These are phyloP conservation scores for Glycine soja DNA, from an alignment of 306 rosid species.

Conservation along the genomic window DNA sequence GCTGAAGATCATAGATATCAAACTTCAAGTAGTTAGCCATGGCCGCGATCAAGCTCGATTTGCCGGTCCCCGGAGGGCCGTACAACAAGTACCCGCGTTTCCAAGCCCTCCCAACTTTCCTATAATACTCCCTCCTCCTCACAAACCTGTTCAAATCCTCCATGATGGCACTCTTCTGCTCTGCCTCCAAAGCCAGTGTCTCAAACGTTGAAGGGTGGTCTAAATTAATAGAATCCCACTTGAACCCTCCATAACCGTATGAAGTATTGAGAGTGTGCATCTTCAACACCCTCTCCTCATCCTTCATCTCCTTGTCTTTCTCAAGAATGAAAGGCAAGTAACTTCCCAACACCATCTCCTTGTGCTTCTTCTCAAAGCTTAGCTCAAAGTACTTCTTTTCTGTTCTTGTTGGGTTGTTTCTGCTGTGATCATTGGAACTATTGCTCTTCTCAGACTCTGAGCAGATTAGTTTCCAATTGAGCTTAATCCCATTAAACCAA, in stretches of 20 bases:
- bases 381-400: conserved; percentile 64
- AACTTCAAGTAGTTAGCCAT: conserved; percentile 78
- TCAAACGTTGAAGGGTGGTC: conserved; percentile 77
- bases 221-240: conserved; percentile 69
- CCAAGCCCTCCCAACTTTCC: conserved; percentile 65
- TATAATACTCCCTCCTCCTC: conserved; percentile 71
- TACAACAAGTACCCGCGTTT: conserved; percentile 46
- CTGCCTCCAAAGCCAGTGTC: conserved; percentile 68
- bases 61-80: conserved; percentile 83
- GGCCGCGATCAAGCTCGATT: conserved; percentile 82
- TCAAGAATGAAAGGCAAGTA: conserved; percentile 61
- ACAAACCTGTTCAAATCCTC: conserved; percentile 69
- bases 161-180: conserved; percentile 45
- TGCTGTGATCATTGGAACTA: background rate
- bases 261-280: conserved; percentile 57
- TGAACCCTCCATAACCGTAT: conserved; percentile 31
- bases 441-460: conserved; percentile 43
- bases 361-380: conserved; percentile 57
- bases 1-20: conserved; percentile 73
- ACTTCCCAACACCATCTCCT: conserved; percentile 37
- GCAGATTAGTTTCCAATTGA: conserved; percentile 54
- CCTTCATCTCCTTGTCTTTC: conserved; percentile 44
- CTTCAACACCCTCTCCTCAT: conserved; percentile 57
- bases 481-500: conserved; percentile 50
- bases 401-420: background rate